These are phyloP conservation scores for Thoreauomyces humboldtii DNA, from an alignment of 192 early-diverging fungal genomes.

Conservation along the genomic window DNA sequence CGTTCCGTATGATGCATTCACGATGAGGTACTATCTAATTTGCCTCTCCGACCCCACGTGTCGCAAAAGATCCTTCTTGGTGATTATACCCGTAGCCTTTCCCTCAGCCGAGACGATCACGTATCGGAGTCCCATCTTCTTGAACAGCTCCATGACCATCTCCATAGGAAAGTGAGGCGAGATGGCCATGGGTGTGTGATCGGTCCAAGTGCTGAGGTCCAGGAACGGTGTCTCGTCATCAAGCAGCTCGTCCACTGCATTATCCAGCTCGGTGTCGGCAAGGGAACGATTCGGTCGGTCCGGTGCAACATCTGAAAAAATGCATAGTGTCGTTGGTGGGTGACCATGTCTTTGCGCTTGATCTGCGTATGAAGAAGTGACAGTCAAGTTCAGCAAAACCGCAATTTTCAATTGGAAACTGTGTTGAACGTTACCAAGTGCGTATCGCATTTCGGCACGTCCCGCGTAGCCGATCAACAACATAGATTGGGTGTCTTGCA, in stretches of 20 bases:
- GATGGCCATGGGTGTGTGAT: constrained; percentile 46
- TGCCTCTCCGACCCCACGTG: constrained; percentile 22
- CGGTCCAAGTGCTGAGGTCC: constrained; percentile 49
- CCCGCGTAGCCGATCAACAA: constrained; percentile 77
- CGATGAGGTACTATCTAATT: too few relatives aligned
- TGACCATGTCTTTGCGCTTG: constrained; percentile 11
- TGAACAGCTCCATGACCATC: constrained; percentile 50
- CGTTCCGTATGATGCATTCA: too few relatives aligned
- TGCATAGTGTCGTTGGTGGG: background rate
- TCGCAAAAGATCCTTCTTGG: constrained; percentile 46
- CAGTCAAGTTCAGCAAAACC: too few relatives aligned
- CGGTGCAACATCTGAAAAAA: constrained; percentile 3
- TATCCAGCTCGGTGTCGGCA: too few relatives aligned
- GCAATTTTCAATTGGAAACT: too few relatives aligned
- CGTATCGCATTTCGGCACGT: constrained; percentile 74
- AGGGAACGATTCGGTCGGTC: too few relatives aligned
- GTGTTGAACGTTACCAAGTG: constrained; percentile 36
- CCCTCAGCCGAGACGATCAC: constrained; percentile 41
- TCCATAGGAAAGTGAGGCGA: constrained; percentile 42
- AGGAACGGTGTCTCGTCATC: too few relatives aligned
- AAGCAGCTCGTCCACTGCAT: too few relatives aligned
- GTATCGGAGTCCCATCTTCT: constrained; percentile 51
- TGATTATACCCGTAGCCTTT: constrained; percentile 34
- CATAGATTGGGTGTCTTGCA: constrained; percentile 21
- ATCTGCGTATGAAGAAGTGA: constrained; percentile 10